Evolutionary conservation across 2,329 filamentous ascomycete species (phyloP).

Genomic region (Fusarium tanahbumbuense): DNA sequence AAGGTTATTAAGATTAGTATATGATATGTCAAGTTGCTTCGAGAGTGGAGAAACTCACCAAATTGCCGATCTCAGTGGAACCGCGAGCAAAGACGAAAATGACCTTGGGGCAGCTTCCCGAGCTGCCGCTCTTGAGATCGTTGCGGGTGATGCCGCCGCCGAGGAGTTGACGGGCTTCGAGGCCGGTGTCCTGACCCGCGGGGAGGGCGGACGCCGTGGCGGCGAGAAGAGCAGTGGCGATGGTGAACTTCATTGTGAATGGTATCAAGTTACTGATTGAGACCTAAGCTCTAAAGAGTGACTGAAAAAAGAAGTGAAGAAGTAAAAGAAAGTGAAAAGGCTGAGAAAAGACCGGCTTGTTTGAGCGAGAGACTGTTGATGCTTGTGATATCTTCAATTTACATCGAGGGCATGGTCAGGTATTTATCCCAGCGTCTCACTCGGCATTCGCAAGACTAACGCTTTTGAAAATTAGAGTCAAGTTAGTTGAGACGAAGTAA

Average conservation of each 20-base stretch:
- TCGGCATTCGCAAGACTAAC: conserved; percentile 23
- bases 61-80: conserved; percentile 54
- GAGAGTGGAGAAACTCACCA: conserved; percentile 43
- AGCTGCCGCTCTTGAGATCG: conserved; percentile 47
- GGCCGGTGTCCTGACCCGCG: neutral
- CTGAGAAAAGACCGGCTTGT: neutral
- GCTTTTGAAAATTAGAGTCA: neutral
- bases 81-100: conserved; percentile 57
- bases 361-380: conserved; percentile 18
- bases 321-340: conserved; percentile 1
- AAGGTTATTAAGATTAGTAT: neutral
- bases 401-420: neutral
- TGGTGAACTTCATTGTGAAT: conserved; percentile 35
- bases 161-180: conserved; percentile 36
- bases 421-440: conserved; percentile 16
- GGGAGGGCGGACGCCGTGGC: conserved; percentile 34
- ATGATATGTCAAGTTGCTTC: neutral
- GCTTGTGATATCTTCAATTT: neutral
- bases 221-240: conserved; percentile 31
- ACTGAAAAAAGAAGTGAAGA: neutral
- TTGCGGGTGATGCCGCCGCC: conserved; percentile 33
- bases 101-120: conserved; percentile 49
- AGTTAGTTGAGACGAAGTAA: conserved; percentile 4
- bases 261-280: neutral
- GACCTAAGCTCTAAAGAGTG: conserved; percentile 1